phyloP scores from a whole-genome alignment of 768 basidiomycete species.

The Rhodotorula babjevae region DNA sequence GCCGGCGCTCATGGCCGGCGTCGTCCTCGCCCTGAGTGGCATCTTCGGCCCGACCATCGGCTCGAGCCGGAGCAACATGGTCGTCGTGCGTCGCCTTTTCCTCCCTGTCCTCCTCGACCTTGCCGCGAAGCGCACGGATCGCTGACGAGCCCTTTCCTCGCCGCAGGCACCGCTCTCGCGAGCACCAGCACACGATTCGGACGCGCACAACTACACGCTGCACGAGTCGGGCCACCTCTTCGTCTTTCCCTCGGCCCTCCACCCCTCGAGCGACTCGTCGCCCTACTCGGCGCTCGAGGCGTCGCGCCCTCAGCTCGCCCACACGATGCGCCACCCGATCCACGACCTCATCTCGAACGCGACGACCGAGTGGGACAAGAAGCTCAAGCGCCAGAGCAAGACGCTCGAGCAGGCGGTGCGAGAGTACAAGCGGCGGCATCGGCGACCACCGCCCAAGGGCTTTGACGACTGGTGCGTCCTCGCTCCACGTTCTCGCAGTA shows the following conservation, averaged over 20 bases:
- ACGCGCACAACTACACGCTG: slow-evolving; percentile 19
- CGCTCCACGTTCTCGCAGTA: not conserved
- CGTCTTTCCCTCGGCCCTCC: slow-evolving; percentile 26
- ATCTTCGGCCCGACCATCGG: not conserved
- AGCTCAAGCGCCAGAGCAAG: slow-evolving; percentile 70
- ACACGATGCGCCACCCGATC: slow-evolving; percentile 64
- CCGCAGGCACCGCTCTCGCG: not conserved
- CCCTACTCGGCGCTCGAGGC: slow-evolving; percentile 6
- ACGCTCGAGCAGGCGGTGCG: slow-evolving; percentile 69
- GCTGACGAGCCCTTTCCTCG: too few species aligned
- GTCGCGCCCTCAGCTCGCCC: not conserved
- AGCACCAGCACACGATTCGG: not conserved
- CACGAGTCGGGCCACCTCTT: slow-evolving; percentile 36
- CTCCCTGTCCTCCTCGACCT: not conserved
- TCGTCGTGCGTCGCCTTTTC: not conserved
- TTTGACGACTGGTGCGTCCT: slow-evolving; percentile 75
- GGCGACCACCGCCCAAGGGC: slow-evolving; percentile 72
- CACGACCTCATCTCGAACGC: slow-evolving; percentile 76
- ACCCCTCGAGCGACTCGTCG: slow-evolving; percentile 12
- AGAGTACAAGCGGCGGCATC: slow-evolving; percentile 74
- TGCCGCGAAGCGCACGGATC: not conserved
- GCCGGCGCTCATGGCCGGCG: slow-evolving; percentile 25
- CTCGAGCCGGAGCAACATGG: not conserved
- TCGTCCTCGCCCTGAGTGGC: slow-evolving; percentile 15
- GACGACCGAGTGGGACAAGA: slow-evolving; percentile 61